phyloP scores from a whole-genome alignment of 345 rosid genomes.

The Hibiscus tridactylites region DNA sequence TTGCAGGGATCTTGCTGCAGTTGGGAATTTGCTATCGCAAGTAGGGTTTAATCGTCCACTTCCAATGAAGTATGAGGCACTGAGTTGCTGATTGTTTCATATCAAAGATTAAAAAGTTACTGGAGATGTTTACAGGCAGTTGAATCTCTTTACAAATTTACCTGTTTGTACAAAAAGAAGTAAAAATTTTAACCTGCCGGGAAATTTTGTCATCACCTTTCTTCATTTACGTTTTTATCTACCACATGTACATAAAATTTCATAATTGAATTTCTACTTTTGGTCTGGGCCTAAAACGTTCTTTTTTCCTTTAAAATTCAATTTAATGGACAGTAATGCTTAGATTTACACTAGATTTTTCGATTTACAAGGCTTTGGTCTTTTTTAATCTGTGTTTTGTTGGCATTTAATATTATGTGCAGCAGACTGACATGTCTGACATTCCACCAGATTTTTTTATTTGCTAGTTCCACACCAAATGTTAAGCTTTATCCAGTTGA shows the following conservation, averaged over 20 bases:
- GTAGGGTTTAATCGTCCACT: constrained; percentile 72
- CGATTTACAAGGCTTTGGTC: too few species aligned
- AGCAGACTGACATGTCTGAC: not conserved
- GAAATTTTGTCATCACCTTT: constrained; percentile 7
- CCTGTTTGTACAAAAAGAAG: constrained; percentile 8
- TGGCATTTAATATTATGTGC: not conserved
- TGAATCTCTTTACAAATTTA: constrained; percentile 1
- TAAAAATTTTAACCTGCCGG: constrained; percentile 7
- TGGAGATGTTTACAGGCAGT: constrained; percentile 29
- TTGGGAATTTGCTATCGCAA: constrained; percentile 66
- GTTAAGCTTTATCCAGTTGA: not conserved
- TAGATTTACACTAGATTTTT: too few species aligned
- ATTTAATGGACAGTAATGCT: too few species aligned
- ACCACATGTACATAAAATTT: not conserved
- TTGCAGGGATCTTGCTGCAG: constrained; percentile 79
- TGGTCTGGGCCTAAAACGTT: not conserved
- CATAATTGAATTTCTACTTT: not conserved
- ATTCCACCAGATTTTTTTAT: not conserved
- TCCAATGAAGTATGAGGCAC: constrained; percentile 74
- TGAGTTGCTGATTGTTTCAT: constrained; percentile 51
- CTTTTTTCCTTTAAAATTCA: too few species aligned
- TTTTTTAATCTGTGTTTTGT: too few species aligned
- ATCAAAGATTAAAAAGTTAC: not conserved
- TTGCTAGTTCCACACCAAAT: not conserved
- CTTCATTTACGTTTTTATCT: not conserved